Evolutionary conservation across 495 filamentous ascomycete species (phyloP).

Genomic region (Pseudotulostoma volvatum): DNA sequence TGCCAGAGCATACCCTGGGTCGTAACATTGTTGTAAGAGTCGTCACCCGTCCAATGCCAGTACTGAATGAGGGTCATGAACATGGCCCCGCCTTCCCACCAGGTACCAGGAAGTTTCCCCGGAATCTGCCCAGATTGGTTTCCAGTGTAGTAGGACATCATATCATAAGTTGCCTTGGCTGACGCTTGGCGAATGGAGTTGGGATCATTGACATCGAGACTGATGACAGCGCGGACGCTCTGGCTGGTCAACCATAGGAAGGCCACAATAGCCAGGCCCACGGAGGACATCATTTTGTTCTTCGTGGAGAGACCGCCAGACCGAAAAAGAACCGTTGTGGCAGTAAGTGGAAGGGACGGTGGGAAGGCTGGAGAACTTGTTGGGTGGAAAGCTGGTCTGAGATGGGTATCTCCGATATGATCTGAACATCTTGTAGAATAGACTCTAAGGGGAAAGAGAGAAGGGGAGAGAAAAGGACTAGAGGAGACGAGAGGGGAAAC

Average conservation of each 20-base stretch:
- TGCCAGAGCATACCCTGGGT: conserved; percentile 41
- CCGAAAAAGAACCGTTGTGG: neutral
- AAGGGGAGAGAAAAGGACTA: no score
- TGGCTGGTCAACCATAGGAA: no score
- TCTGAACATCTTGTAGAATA: neutral
- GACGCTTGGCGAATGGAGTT: conserved; percentile 50
- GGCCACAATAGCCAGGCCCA: no score
- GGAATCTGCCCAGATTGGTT: conserved; percentile 45
- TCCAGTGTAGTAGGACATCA: conserved; percentile 55
- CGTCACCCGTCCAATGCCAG: conserved; percentile 49
- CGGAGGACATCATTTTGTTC: conserved; percentile 1
- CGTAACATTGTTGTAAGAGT: conserved; percentile 40
- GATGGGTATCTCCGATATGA: neutral
- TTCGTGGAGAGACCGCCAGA: neutral
- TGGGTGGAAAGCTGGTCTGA: neutral
- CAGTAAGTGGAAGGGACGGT: neutral
- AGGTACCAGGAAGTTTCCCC: conserved; percentile 40
- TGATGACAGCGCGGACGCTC: no score
- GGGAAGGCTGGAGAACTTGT: neutral
- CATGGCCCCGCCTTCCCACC: conserved; percentile 71
- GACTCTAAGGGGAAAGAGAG: neutral
- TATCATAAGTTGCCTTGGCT: conserved; percentile 38
- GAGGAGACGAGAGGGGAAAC: no score
- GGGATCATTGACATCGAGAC: no score
- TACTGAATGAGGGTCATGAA: conserved; percentile 55